These are phyloP conservation scores for Neurospora sp. DNA, from an alignment of 495 filamentous ascomycete genomes.

Conservation along the genomic window DNA sequence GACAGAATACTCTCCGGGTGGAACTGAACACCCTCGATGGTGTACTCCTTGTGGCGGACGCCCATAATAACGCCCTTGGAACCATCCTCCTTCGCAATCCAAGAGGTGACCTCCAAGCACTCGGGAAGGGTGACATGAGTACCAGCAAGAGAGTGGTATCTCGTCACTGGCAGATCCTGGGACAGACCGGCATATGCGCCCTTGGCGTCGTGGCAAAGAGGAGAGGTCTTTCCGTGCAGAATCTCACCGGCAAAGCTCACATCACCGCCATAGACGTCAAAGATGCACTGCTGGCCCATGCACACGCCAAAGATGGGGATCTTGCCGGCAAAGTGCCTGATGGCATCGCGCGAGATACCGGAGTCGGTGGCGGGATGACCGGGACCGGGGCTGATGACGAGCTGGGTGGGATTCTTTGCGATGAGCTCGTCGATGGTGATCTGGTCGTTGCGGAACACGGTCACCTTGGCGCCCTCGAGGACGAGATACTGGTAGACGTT, in stretches of 20 bases:
- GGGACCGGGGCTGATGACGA: constrained; percentile 90
- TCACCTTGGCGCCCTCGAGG: constrained; percentile 82
- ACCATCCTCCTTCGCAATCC: constrained; percentile 56
- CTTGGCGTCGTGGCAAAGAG: constrained; percentile 75
- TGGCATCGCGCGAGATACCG: constrained; percentile 83
- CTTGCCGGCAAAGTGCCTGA: constrained; percentile 87
- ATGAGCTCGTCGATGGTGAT: constrained; percentile 77
- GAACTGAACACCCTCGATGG: constrained; percentile 92
- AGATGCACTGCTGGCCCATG: constrained; percentile 98
- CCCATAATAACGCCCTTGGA: constrained; percentile 88
- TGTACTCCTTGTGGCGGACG: constrained; percentile 80
- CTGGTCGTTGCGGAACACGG: constrained; percentile 86
- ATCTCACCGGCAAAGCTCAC: constrained; percentile 94
- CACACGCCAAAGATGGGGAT: constrained; percentile 96
- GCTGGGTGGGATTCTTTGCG: constrained; percentile 73
- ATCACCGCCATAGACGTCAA: constrained; percentile 78
- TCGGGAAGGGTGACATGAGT: constrained; percentile 82
- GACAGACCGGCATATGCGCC: constrained; percentile 74
- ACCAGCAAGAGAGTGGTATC: constrained; percentile 94
- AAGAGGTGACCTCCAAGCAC: constrained; percentile 85
- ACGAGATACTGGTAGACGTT: constrained; percentile 98
- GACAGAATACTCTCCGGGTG: constrained; percentile 97
- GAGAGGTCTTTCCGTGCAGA: constrained; percentile 91
- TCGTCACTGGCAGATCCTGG: constrained; percentile 73
- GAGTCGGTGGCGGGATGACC: constrained; percentile 86